A percentile compares a stretch with the other conserved stretches of the same genome.
Conservation (phyloP, 2,329 filamentous ascomycete genomes). For the Celoporthe dispersa region DNA sequence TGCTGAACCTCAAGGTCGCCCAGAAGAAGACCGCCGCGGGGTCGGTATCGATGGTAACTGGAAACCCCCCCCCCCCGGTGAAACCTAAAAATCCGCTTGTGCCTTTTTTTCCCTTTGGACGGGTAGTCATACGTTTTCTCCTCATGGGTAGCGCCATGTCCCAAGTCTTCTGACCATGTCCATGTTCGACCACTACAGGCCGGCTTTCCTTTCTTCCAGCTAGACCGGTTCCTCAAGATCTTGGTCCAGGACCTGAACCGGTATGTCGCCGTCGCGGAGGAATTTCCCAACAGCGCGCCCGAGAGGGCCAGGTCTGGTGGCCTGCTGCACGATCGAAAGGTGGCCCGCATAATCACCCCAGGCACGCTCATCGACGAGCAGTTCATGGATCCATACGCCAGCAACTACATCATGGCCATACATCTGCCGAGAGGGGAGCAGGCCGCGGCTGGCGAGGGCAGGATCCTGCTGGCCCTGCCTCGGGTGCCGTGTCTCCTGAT, state of each 20-base stretch:
- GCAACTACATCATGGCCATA: slow-evolving; percentile 89
- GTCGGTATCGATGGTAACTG: slow-evolving; percentile 80
- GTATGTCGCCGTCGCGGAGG: slow-evolving; percentile 92
- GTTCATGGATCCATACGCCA: slow-evolving; percentile 92
- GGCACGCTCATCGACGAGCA: slow-evolving; percentile 97
- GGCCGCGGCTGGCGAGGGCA: background rate
- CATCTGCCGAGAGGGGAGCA: slow-evolving; percentile 50
- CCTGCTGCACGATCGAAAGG: slow-evolving; percentile 80
- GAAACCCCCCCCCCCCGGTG: background rate
- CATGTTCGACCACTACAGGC: slow-evolving; percentile 57
- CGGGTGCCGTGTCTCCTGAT: background rate
- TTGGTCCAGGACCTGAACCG: slow-evolving; percentile 89
- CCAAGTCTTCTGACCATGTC: slow-evolving; percentile 31
- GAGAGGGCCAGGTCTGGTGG: slow-evolving; percentile 76
- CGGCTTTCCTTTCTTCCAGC: slow-evolving; percentile 90
- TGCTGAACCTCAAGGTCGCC: slow-evolving; percentile 86
- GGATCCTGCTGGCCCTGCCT: background rate
- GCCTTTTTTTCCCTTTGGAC: slow-evolving; percentile 7
- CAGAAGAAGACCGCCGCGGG: slow-evolving; percentile 79
- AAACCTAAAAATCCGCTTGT: slow-evolving; percentile 5
- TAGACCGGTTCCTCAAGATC: slow-evolving; percentile 90
- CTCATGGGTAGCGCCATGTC: slow-evolving; percentile 9
- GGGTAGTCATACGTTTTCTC: slow-evolving; percentile 28
- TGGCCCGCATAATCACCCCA: slow-evolving; percentile 87
- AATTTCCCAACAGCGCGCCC: slow-evolving; percentile 76